A percentile compares a stretch with the other conserved stretches of the same genome.
These are phyloP conservation scores for Lepidium didymum DNA, from an alignment of 345 rosid genomes.

Conservation along the genomic window DNA sequence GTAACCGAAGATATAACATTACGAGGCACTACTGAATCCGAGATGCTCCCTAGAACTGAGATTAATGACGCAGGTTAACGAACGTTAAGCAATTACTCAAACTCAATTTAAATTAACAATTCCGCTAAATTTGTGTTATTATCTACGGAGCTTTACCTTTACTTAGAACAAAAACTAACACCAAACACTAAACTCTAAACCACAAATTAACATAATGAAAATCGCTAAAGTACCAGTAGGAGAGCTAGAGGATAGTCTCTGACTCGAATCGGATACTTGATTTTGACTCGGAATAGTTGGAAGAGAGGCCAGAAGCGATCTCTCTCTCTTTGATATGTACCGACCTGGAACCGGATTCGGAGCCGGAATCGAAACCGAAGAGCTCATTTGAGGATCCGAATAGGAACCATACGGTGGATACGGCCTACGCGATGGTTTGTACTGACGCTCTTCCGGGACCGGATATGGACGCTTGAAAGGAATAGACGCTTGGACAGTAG, in stretches of 20 bases:
- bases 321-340: constrained; percentile 67
- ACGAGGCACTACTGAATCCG: constrained; percentile 36
- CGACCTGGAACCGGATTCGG: constrained; percentile 56
- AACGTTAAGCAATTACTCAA: not conserved
- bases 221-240: constrained; percentile 32
- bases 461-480: constrained; percentile 25
- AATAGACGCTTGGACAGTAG: not conserved
- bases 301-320: constrained; percentile 30
- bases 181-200: not conserved
- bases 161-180: not conserved
- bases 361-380: constrained; percentile 42
- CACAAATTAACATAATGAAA: not conserved
- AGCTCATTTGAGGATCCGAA: constrained; percentile 23
- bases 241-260: not conserved
- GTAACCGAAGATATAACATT: constrained; percentile 39
- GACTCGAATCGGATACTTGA: constrained; percentile 12
- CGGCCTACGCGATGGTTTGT: not conserved
- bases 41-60: constrained; percentile 58
- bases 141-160: not conserved
- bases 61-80: not conserved
- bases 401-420: not conserved
- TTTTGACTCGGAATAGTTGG: not conserved
- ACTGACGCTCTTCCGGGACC: constrained; percentile 1
- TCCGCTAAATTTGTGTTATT: not conserved
- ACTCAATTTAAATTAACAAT: no score